These are phyloP conservation scores for Medicago ruthenica DNA, from an alignment of 306 rosid genomes.

Conservation along the genomic window DNA sequence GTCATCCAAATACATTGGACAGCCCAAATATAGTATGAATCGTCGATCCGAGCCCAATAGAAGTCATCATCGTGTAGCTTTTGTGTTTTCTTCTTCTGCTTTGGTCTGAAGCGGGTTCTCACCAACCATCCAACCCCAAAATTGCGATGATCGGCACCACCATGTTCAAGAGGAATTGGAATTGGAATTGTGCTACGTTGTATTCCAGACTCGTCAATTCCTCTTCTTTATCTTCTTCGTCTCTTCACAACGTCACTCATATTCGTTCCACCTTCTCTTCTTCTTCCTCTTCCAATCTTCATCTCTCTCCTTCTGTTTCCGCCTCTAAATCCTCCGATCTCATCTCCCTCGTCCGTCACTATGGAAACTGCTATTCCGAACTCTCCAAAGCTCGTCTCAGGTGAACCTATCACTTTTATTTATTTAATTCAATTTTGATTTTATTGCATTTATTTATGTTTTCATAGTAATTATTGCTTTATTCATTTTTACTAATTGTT, in stretches of 20 bases:
- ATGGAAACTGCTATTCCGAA: constrained; percentile 82
- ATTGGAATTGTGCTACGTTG: constrained; percentile 6
- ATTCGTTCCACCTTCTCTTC: constrained; percentile 4
- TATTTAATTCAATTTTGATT: too few species aligned
- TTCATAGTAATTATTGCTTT: too few species aligned
- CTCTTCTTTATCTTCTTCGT: neutral
- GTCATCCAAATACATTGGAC: too few species aligned
- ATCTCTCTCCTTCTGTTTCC: constrained; percentile 41
- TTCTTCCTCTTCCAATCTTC: constrained; percentile 33
- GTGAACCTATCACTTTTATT: constrained; percentile 14
- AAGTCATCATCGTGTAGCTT: neutral
- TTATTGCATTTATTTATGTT: too few species aligned
- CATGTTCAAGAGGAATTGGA: constrained; percentile 40
- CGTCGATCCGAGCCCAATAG: too few species aligned
- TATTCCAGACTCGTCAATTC: constrained; percentile 41
- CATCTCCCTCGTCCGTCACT: constrained; percentile 60
- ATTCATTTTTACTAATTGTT: neutral
- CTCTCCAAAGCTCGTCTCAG: constrained; percentile 93
- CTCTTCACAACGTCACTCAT: constrained; percentile 1
- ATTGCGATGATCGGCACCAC: neutral
- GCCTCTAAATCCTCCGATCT: constrained; percentile 42
- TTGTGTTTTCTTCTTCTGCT: neutral
- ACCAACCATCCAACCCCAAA: neutral
- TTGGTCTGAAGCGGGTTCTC: neutral
- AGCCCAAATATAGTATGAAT: too few species aligned